phyloP scores from a whole-genome alignment of 257 asterid genomes.

The Orobanche coerulescens region DNA sequence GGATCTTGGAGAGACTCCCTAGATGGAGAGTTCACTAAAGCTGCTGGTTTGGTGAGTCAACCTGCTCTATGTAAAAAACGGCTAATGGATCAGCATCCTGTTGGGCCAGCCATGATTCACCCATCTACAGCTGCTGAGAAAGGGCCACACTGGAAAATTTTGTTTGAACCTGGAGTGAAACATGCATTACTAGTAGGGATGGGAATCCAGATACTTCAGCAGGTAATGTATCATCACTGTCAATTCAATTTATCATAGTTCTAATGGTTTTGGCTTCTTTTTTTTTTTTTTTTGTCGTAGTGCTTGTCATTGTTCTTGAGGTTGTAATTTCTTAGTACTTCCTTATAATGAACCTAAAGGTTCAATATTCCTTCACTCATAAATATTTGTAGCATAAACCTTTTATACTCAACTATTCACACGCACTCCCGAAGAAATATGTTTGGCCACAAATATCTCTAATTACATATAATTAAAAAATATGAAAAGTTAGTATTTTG shows the following conservation, averaged over 20 bases:
- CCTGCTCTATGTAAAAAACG: conserved; percentile 40
- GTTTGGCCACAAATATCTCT: too few species aligned
- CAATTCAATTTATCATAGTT: not conserved
- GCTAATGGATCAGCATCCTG: conserved; percentile 35
- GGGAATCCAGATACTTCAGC: conserved; percentile 63
- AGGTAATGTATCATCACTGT: conserved; percentile 30
- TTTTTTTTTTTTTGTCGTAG: not conserved
- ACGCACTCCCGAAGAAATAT: too few species aligned
- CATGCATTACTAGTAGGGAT: conserved; percentile 60
- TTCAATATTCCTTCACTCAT: not conserved
- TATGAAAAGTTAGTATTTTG: not conserved
- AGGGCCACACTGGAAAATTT: conserved; percentile 37
- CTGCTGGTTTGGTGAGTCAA: conserved; percentile 57
- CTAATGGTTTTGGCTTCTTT: not conserved
- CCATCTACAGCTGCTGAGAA: conserved; percentile 36
- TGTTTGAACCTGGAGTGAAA: conserved; percentile 59
- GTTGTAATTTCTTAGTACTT: not conserved
- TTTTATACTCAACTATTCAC: too few species aligned
- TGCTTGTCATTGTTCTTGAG: not conserved
- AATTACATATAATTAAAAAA: too few species aligned
- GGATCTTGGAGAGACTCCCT: conserved; percentile 33
- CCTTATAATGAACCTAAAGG: not conserved
- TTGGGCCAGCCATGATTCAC: conserved; percentile 40
- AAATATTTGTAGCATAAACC: not conserved
- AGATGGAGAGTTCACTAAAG: conserved; percentile 40